Evolutionary conservation across 2,329 filamentous ascomycete species (phyloP), one percentile per base, ranked within the genome.

Genomic region (Daldinia eschscholtzii): DNA sequence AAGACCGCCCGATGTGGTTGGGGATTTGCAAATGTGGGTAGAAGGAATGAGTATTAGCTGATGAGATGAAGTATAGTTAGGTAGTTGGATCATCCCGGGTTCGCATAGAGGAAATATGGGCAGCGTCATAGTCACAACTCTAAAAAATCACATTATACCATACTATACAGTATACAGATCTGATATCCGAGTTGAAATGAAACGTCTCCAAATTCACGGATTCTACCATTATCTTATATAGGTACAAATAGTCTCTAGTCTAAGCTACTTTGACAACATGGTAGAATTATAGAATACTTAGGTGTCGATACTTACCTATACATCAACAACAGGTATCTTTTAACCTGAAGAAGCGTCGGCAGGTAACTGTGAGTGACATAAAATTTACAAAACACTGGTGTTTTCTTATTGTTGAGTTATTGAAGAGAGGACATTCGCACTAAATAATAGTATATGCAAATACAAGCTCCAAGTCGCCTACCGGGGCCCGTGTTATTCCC

Each of bases 91-190:
- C 12, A 64, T 15, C 18, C 13, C 26, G 37, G 30, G 55, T 39
- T 59, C 57, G 59, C n/a, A 64, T 68, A 68, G 65, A 70, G 50
- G 66, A 63, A 57, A 70, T 12, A 33, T 46, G 44, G 30, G 37
- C 35, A 35, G 33, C 46, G 15, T 46, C 26, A 44, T 53, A 62
- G 57, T 65, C 56, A 35, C 48, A 62, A 53, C 53, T 61, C 30
- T 55, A 41, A 42, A 42, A 59, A 67, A 65, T 62, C 41, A 64
- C 23, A 52, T 20, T 60, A 46, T 62, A 59, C 28, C 53, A 65
- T 60, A 67, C 28, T 28, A 42, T 46, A 57, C 39, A 41, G n/a
- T n/a, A n/a, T n/a, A n/a, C n/a, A 23, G 44, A 57, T 57, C 55
- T 57, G 9, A 67, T 26, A 56, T 64, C 26, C 7, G 33, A 48